Evolutionary conservation across 257 asterid species (phyloP).

Genomic region (Henckelia pumila): DNA sequence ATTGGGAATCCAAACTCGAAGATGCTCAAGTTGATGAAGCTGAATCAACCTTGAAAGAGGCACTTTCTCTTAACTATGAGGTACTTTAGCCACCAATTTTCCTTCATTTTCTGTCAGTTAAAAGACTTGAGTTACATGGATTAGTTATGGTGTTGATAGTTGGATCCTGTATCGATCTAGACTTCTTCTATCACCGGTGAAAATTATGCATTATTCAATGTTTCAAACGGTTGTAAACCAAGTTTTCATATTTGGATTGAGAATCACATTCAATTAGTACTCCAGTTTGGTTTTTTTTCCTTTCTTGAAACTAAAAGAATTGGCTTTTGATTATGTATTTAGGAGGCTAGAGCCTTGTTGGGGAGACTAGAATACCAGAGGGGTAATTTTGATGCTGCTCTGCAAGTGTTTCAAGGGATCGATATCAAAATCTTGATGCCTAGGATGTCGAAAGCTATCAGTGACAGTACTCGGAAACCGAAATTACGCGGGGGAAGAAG

Average conservation of each 20-base stretch:
- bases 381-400: conserved; percentile 93
- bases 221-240: too few species aligned
- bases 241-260: too few species aligned
- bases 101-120: background rate
- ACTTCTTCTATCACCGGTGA: too few species aligned
- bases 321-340: conserved; percentile 24
- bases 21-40: conserved; percentile 97
- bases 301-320: background rate
- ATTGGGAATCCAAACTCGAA: conserved; percentile 77
- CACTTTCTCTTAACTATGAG: conserved; percentile 87
- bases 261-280: too few species aligned
- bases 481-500: conserved; percentile 43
- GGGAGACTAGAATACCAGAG: conserved; percentile 93
- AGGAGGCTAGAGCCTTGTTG: conserved; percentile 95
- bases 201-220: too few species aligned
- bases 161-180: too few species aligned
- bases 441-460: conserved; percentile 68
- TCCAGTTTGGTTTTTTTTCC: background rate
- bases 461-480: conserved; percentile 50
- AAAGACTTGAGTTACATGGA: too few species aligned
- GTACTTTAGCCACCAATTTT: conserved; percentile 23
- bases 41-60: conserved; percentile 92
- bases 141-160: too few species aligned
- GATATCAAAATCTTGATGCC: conserved; percentile 65
- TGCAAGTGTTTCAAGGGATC: conserved; percentile 92